A percentile compares a stretch with the other conserved stretches of the same genome.
These are phyloP conservation scores for Candida sithepensis DNA, from an alignment of 805 yeast species.

Conservation along the genomic window DNA sequence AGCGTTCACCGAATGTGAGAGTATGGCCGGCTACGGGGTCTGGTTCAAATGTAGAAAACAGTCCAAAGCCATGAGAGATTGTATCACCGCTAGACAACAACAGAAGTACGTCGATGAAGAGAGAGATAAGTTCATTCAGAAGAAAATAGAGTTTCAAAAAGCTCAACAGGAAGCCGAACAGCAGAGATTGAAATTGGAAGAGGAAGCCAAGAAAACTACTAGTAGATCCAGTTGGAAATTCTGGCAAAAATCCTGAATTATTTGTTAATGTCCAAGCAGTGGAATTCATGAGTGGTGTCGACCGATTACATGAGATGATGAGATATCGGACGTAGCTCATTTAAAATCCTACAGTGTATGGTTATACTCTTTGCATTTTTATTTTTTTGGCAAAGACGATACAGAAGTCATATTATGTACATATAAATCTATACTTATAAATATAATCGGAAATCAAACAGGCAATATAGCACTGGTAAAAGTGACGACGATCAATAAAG, in stretches of 20 bases:
- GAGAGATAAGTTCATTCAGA: constrained; percentile 58
- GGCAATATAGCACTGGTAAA: too few species aligned
- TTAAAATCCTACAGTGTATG: too few species aligned
- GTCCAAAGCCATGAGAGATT: constrained; percentile 55
- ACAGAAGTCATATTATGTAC: not conserved
- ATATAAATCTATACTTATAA: not conserved
- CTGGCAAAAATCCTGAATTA: constrained; percentile 1
- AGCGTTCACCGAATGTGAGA: constrained; percentile 65
- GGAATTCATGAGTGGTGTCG: not conserved
- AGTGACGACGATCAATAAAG: too few species aligned
- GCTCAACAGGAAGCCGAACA: constrained; percentile 13
- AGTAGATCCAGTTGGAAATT: constrained; percentile 8
- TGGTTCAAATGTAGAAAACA: constrained; percentile 63
- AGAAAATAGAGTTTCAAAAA: constrained; percentile 44
- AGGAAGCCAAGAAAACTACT: not conserved
- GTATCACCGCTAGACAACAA: constrained; percentile 59
- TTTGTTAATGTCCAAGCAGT: not conserved
- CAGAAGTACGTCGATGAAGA: constrained; percentile 66
- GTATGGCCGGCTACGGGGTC: constrained; percentile 57
- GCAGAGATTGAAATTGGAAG: constrained; percentile 4
- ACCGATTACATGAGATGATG: too few species aligned
- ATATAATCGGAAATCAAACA: not conserved
- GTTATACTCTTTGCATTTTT: not conserved
- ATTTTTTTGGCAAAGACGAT: not conserved
- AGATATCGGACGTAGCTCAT: too few species aligned